A percentile compares a stretch with the other conserved stretches of the same genome.
phyloP scores from a whole-genome alignment of 164 flowering plant species.

The Kalanchoe fedtschenkoi region DNA sequence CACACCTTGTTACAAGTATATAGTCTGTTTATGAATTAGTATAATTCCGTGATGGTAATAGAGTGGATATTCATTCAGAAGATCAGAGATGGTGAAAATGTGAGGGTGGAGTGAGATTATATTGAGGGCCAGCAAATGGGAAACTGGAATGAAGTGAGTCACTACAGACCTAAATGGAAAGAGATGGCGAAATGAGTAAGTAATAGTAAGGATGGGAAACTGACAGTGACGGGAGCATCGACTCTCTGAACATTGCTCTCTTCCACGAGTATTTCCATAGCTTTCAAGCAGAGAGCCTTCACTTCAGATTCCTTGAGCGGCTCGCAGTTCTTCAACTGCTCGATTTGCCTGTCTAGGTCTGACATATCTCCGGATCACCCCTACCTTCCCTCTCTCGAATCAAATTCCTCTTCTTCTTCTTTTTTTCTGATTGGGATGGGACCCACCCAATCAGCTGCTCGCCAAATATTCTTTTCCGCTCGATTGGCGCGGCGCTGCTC shows the following conservation, averaged over 20 bases:
- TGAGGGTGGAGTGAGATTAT: too few species aligned
- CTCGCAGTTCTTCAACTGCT: slow-evolving; percentile 91
- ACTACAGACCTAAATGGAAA: not conserved
- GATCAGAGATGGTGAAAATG: too few species aligned
- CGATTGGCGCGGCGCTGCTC: not conserved
- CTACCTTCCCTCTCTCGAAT: too few species aligned
- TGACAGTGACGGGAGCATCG: slow-evolving; percentile 91
- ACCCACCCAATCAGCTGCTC: not conserved
- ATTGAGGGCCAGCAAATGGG: too few species aligned
- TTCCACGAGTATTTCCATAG: slow-evolving; percentile 97
- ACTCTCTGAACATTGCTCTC: slow-evolving; percentile 95
- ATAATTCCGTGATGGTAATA: too few species aligned
- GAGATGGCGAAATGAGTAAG: not conserved
- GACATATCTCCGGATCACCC: slow-evolving; percentile 41
- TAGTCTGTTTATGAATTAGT: too few species aligned
- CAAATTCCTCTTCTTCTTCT: too few species aligned
- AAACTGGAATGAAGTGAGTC: too few species aligned
- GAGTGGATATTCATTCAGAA: too few species aligned
- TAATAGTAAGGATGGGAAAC: not conserved
- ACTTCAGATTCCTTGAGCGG: slow-evolving; percentile 92
- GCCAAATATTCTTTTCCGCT: not conserved
- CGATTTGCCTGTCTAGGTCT: slow-evolving; percentile 94
- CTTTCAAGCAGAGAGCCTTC: slow-evolving; percentile 90
- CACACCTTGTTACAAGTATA: too few species aligned
- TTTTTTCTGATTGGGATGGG: not conserved